A percentile compares a stretch with the other conserved stretches of the same genome.
phyloP scores from a whole-genome alignment of 805 yeast species.

The Zygosaccharomyces bisporus region DNA sequence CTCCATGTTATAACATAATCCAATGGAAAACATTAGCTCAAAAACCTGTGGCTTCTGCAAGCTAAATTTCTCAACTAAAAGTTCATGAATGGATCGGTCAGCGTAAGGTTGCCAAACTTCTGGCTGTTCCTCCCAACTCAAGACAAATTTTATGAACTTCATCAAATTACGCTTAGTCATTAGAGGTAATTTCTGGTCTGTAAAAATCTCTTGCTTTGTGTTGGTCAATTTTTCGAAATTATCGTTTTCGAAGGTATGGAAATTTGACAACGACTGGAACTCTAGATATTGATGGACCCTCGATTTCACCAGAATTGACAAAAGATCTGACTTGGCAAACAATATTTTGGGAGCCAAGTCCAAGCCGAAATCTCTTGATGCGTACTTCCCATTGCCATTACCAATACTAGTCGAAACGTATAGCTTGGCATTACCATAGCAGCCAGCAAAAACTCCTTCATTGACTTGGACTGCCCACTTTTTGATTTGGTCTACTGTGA shows the following conservation, averaged over 20 bases:
- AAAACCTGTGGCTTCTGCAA: conserved; percentile 69
- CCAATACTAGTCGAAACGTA: conserved; percentile 66
- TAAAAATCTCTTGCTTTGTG: conserved; percentile 89
- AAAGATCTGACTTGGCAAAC: conserved; percentile 86
- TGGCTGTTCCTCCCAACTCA: conserved; percentile 60
- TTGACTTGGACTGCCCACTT: conserved; percentile 79
- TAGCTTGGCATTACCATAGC: conserved; percentile 67
- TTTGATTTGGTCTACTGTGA: conserved; percentile 81
- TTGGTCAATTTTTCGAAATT: conserved; percentile 80
- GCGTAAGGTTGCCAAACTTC: conserved; percentile 56
- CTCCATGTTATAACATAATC: conserved; percentile 60
- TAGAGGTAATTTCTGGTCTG: conserved; percentile 74
- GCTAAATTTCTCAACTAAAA: conserved; percentile 62
- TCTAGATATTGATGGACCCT: conserved; percentile 89
- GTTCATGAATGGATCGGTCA: conserved; percentile 53
- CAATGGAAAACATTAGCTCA: conserved; percentile 84
- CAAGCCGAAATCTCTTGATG: conserved; percentile 74
- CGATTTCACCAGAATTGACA: conserved; percentile 72
- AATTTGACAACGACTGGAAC: conserved; percentile 80
- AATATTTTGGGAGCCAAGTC: conserved; percentile 84
- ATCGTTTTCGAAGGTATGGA: conserved; percentile 94
- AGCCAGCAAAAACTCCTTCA: conserved; percentile 27
- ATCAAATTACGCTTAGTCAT: conserved; percentile 72
- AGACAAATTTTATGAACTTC: conserved; percentile 87
- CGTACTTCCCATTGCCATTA: conserved; percentile 35